These are phyloP conservation scores for Epichloe coenophiala DNA, from an alignment of 2,329 filamentous ascomycete species.

Conservation along the genomic window DNA sequence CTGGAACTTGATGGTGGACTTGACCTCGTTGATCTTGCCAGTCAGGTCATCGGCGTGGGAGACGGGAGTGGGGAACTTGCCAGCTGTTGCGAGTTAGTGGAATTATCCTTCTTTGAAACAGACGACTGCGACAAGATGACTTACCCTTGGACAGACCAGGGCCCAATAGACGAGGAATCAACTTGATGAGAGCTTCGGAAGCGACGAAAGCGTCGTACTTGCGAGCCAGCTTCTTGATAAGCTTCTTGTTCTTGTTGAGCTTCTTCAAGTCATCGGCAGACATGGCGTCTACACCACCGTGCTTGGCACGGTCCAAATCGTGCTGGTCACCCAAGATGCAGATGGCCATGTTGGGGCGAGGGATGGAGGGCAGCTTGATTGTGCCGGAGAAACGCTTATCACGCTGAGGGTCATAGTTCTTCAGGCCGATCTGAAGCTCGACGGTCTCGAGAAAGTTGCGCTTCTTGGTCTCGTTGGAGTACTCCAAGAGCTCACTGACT, in stretches of 20 bases:
- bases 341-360: conserved; percentile 81
- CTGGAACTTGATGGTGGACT: conserved; percentile 99
- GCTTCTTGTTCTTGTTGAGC: conserved; percentile 99
- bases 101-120: background rate
- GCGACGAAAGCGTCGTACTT: conserved; percentile 99
- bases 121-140: conserved; percentile 24
- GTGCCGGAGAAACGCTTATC: conserved; percentile 99
- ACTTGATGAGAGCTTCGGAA: conserved; percentile 96
- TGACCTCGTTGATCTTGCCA: conserved; percentile 97
- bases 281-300: conserved; percentile 97
- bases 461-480: conserved; percentile 92
- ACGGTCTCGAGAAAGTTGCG: conserved; percentile 95
- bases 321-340: conserved; percentile 67
- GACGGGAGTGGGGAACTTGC: conserved; percentile 99
- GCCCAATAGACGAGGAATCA: conserved; percentile 98
- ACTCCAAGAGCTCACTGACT: conserved; percentile 86
- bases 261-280: conserved; percentile 98
- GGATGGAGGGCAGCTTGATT: conserved; percentile 85
- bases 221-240: conserved; percentile 99
- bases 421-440: conserved; percentile 83
- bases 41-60: conserved; percentile 90
- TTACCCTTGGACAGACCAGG: conserved; percentile 93
- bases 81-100: conserved; percentile 44
- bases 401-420: conserved; percentile 99
- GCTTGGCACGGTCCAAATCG: conserved; percentile 99